A percentile compares a stretch with the other conserved stretches of the same genome.
Evolutionary conservation across 306 rosid genomes (phyloP).

Genomic region (Ormosia semicastrata): DNA sequence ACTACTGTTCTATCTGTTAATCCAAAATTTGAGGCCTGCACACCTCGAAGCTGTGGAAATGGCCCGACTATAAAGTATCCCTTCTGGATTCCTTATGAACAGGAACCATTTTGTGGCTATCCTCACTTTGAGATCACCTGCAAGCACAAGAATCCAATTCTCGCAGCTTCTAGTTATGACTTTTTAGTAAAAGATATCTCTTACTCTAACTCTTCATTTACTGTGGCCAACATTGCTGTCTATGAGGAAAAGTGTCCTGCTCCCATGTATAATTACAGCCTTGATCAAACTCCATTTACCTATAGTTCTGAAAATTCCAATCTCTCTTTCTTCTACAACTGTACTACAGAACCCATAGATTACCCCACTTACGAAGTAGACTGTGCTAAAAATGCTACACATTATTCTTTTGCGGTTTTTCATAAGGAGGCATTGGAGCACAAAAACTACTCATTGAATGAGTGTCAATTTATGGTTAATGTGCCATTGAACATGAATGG

Average conservation of each 20-base stretch:
- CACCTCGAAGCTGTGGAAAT: conserved; percentile 52
- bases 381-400: conserved; percentile 49
- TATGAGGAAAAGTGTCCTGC: conserved; percentile 46
- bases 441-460: conserved; percentile 35
- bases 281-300: conserved; percentile 48
- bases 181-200: conserved; percentile 48
- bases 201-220: conserved; percentile 48
- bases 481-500: conserved; percentile 37
- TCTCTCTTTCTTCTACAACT: conserved; percentile 61
- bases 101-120: conserved; percentile 54
- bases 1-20: conserved; percentile 24
- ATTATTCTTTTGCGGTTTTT: conserved; percentile 55
- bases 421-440: conserved; percentile 43
- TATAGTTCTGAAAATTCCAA: conserved; percentile 29
- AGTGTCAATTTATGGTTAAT: conserved; percentile 45
- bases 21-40: conserved; percentile 47
- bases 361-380: conserved; percentile 32
- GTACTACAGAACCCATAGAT: conserved; percentile 42
- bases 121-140: conserved; percentile 55
- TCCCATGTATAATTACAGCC: conserved; percentile 49
- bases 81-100: conserved; percentile 54
- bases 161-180: conserved; percentile 46
- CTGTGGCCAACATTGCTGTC: conserved; percentile 32
- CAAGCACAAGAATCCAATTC: conserved; percentile 41
- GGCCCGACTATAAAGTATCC: conserved; percentile 64